Evolutionary conservation across 495 filamentous ascomycete genomes (phyloP).

Genomic region (Tuber umbilicatum): DNA sequence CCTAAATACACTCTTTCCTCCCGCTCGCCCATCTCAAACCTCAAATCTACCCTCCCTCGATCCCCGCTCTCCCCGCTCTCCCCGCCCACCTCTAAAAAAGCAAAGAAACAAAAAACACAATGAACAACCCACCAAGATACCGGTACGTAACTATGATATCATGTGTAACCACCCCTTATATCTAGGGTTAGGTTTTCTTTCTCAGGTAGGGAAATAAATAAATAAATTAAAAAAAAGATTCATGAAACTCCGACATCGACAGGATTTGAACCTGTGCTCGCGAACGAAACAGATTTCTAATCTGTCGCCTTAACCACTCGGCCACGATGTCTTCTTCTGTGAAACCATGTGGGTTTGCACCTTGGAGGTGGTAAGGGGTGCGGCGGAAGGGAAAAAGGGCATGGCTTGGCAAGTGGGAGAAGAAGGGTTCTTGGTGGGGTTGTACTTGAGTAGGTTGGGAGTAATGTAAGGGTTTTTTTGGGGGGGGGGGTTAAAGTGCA

Average conservation of each 20-base stretch:
- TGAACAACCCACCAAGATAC: too few relatives aligned
- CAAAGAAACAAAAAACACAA: too few relatives aligned
- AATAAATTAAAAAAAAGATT: background rate
- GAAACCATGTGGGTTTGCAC: background rate
- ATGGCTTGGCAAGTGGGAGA: background rate
- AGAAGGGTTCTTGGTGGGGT: background rate
- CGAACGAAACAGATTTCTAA: slow-evolving; percentile 40
- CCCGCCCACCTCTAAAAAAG: too few relatives aligned
- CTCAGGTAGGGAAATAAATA: background rate
- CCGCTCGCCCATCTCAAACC: background rate
- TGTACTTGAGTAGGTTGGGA: too few relatives aligned
- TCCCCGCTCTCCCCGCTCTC: too few relatives aligned
- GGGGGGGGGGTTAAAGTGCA: too few relatives aligned
- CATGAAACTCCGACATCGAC: slow-evolving; percentile 25
- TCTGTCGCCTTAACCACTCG: slow-evolving; percentile 40
- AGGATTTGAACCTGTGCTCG: slow-evolving; percentile 40
- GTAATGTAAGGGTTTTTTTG: too few relatives aligned
- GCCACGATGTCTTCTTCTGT: slow-evolving; percentile 28
- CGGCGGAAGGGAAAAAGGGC: background rate
- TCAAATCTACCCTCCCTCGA: background rate
- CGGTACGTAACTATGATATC: too few relatives aligned
- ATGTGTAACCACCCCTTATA: too few relatives aligned
- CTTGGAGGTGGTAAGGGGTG: background rate
- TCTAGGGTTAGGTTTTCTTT: too few relatives aligned
- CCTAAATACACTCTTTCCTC: background rate